Evolutionary conservation across 1,284 basidiomycete genomes (phyloP).

Genomic region (Naganishia liquefaciens): DNA sequence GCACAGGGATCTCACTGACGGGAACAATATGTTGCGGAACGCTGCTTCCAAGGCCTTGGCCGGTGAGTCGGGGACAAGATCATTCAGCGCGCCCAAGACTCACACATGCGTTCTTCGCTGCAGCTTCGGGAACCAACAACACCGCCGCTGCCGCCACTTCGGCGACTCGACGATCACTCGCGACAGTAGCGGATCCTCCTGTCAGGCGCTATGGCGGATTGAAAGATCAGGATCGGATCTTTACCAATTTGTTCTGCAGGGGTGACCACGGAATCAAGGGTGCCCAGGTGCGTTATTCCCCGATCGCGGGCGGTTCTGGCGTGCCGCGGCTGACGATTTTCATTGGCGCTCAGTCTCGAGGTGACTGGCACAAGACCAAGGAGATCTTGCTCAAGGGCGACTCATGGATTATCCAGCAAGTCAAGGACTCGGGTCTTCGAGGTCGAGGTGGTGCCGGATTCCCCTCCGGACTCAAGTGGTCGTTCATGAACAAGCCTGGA

Average conservation of each 20-base stretch:
- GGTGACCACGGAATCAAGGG: constrained; percentile 89
- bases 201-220: constrained; percentile 84
- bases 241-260: constrained; percentile 79
- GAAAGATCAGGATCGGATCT: constrained; percentile 91
- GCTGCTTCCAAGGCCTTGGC: constrained; percentile 26
- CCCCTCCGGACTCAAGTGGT: constrained; percentile 96
- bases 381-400: constrained; percentile 94
- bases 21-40: constrained; percentile 28
- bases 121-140: constrained; percentile 23
- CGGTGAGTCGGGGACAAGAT: constrained; percentile 11
- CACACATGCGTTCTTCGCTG: background rate
- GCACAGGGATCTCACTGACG: background rate
- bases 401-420: constrained; percentile 93
- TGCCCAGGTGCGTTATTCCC: constrained; percentile 63
- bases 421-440: constrained; percentile 94
- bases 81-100: background rate
- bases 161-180: constrained; percentile 55
- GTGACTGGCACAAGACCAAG: constrained; percentile 98
- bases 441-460: constrained; percentile 98
- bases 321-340: background rate
- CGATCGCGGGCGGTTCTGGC: background rate
- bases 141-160: constrained; percentile 17
- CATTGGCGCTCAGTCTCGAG: constrained; percentile 65
- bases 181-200: constrained; percentile 73
- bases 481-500: constrained; percentile 94